Evolutionary conservation across 2,329 filamentous ascomycete genomes (phyloP).

Genomic region (Aspergillus melleus): DNA sequence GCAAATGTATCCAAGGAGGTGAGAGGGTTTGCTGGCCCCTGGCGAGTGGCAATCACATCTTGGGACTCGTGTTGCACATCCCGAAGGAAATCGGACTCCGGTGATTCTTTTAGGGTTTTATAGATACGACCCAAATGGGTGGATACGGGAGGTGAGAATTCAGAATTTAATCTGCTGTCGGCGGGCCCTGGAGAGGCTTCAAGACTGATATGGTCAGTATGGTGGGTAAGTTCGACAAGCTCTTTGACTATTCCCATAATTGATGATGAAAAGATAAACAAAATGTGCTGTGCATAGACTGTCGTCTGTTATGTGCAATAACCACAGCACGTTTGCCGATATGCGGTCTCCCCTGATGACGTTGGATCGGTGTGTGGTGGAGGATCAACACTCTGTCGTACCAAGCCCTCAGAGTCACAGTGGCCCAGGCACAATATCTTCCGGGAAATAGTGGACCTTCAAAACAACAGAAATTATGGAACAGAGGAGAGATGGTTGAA

Average conservation of each 20-base stretch:
- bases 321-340: not conserved
- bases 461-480: not conserved
- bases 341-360: not conserved
- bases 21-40: conserved; percentile 18
- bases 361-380: not conserved
- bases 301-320: not conserved
- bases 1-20: conserved; percentile 46
- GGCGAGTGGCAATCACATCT: not conserved
- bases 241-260: conserved; percentile 1
- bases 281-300: not conserved
- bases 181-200: conserved; percentile 5
- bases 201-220: conserved; percentile 17
- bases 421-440: not conserved
- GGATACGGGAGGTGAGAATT: conserved; percentile 35
- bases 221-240: conserved; percentile 13
- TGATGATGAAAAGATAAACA: not conserved
- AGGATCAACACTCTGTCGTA: not conserved
- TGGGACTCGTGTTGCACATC: conserved; percentile 22
- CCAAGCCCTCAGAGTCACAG: not conserved
- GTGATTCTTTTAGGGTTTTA: conserved; percentile 25
- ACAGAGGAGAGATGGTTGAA: not conserved
- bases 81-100: conserved; percentile 23
- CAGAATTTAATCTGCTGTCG: conserved; percentile 2
- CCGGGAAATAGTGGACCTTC: not conserved
- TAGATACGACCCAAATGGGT: conserved; percentile 38